Evolutionary conservation across 2,329 filamentous ascomycete genomes (phyloP).

Genomic region (Mollisia scopiformis): DNA sequence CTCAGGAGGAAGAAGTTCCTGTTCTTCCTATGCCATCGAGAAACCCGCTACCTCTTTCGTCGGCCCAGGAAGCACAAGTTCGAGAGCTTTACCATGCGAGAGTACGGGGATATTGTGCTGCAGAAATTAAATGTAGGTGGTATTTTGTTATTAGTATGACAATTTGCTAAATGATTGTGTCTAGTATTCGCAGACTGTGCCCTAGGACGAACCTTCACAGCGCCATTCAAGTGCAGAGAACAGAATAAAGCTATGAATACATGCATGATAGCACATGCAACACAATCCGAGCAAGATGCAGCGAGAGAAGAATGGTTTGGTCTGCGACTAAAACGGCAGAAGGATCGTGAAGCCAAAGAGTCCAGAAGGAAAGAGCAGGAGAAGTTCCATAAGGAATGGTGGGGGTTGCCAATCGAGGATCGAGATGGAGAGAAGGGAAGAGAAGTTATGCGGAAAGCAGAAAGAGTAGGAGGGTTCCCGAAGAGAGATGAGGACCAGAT

Average conservation of each 20-base stretch:
- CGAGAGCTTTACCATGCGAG: constrained; percentile 79
- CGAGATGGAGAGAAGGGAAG: constrained; percentile 57
- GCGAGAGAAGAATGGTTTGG: constrained; percentile 95
- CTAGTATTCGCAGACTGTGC: constrained; percentile 92
- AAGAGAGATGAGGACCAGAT: constrained; percentile 41
- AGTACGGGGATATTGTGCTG: constrained; percentile 74
- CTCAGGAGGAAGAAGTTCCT: constrained; percentile 30
- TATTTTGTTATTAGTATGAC: neutral
- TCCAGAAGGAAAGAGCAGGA: constrained; percentile 64
- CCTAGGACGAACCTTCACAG: constrained; percentile 80
- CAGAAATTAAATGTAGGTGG: constrained; percentile 73
- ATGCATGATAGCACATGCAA: constrained; percentile 89
- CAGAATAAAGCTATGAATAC: constrained; percentile 87
- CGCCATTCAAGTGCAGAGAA: constrained; percentile 82
- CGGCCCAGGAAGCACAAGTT: constrained; percentile 80
- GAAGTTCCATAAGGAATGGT: constrained; percentile 68
- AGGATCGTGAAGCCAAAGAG: constrained; percentile 66
- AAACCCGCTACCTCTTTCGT: constrained; percentile 83
- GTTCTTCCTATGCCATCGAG: constrained; percentile 54
- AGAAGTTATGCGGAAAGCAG: constrained; percentile 56
- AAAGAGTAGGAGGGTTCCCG: constrained; percentile 59
- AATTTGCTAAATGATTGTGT: neutral
- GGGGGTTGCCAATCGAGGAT: constrained; percentile 63
- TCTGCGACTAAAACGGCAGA: constrained; percentile 69
- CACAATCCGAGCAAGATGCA: constrained; percentile 80